Base-by-base conservation (phyloP, 192 early-diverging fungal genomes). In the Gonapodya sp. region DNA sequence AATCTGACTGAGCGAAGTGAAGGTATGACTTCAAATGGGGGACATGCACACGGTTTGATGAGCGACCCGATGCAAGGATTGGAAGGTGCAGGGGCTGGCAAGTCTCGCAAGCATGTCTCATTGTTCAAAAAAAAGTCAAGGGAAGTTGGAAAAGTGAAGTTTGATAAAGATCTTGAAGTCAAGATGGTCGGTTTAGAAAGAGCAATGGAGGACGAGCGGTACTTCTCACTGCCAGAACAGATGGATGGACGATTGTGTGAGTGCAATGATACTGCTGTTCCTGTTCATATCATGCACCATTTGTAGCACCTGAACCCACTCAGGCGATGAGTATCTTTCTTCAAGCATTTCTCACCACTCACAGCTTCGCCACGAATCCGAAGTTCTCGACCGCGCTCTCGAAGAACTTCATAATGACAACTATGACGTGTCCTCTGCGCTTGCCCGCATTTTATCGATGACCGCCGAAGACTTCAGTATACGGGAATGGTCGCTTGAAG, bases 321-420 rank as follows among this genome's bases (percentile, higher is more conserved):
- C 46, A 64, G 46, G 46, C 46, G 46, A 64, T 24, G 46, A 64
- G 46, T 64, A 64, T 24, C 46, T 64, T 64, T 64, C 46, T 8
- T 16, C 46, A 64, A 16, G 46, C 46, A 64, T 64, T 64, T 16
- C 46, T 24, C 46, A 64, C 46, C 46, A 64, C 24, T 8, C 46
- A 16, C 46, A 64, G 24, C 46, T 64, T 24, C 46, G 46, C 8
- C 46, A 64, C 24, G 46, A 64, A 64, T 16, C 46, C 78, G 93
- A 94, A 82, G 80, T 90, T 37, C 87, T 91, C 78, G 93, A 94
- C 78, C 84, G 86, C 14, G 92, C 91, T 1, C 83, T 94, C 35
- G 79, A 87, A 64, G 85, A 85, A 2, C 82, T 93, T 31, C 86
- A 89, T 8, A 37, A 83, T 30, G 85, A 83, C 34, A 81, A 79